These are phyloP conservation scores for Neofusicoccum sp. DNA, from an alignment of 2,329 filamentous ascomycete species.

Conservation along the genomic window DNA sequence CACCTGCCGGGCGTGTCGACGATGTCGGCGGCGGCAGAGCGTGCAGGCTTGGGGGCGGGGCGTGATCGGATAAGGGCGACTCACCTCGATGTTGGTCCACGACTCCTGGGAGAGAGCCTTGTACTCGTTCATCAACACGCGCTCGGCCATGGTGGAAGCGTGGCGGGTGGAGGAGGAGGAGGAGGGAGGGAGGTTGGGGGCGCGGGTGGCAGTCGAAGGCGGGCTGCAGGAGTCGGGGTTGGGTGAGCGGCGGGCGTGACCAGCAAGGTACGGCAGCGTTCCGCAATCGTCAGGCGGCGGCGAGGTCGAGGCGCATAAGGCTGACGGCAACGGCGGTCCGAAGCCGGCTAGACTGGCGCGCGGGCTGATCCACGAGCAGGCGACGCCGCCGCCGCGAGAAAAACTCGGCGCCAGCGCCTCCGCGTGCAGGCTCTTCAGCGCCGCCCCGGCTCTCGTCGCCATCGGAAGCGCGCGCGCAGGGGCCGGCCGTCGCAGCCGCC, in stretches of 20 bases:
- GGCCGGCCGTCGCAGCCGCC: background rate
- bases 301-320: slow-evolving; percentile 18
- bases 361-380: slow-evolving; percentile 5
- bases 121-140: slow-evolving; percentile 80
- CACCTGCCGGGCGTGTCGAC: too few species aligned
- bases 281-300: slow-evolving; percentile 19
- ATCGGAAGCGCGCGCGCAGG: background rate
- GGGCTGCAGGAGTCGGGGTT: background rate
- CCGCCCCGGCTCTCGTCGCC: background rate
- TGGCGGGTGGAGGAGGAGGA: background rate
- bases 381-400: background rate
- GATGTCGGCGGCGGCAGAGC: background rate
- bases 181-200: background rate
- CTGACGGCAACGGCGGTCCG: slow-evolving; percentile 20
- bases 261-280: slow-evolving; percentile 16
- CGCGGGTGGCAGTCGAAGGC: background rate
- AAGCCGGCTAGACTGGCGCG: slow-evolving; percentile 17
- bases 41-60: background rate
- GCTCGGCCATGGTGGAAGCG: slow-evolving; percentile 16
- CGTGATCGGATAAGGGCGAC: slow-evolving; percentile 25
- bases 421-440: background rate
- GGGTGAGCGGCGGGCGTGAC: slow-evolving; percentile 12
- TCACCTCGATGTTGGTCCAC: slow-evolving; percentile 87
- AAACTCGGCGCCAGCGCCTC: too few species aligned
- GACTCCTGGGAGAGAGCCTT: slow-evolving; percentile 80